Percentiles rank a stretch among this genome's conserved stretches.
phyloP scores from a whole-genome alignment of 2,329 filamentous ascomycete genomes.

The Albifimbria verrucaria region DNA sequence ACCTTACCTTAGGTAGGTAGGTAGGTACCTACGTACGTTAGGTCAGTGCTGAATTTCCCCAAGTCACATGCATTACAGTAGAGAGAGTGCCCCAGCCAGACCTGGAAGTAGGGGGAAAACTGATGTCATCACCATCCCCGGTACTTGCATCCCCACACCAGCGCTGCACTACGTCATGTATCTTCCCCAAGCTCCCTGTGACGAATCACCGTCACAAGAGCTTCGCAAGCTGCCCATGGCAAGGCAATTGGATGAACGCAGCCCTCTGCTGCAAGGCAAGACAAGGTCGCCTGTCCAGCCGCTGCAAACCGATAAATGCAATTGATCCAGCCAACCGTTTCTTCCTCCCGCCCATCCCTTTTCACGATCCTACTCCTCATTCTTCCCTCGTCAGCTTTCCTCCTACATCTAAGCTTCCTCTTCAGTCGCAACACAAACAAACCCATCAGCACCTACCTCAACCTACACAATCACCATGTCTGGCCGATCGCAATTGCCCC shows the following conservation, averaged over 20 bases:
- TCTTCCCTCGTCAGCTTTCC: neutral
- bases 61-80: neutral
- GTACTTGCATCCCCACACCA: slow-evolving; percentile 12
- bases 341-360: neutral
- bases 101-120: no score
- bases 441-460: slow-evolving; percentile 1
- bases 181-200: neutral
- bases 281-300: neutral
- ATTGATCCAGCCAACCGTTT: neutral
- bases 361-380: neutral
- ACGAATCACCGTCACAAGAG: neutral
- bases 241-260: neutral
- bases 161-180: slow-evolving; percentile 23
- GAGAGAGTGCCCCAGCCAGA: no score
- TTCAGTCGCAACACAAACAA: neutral
- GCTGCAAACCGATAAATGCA: neutral
- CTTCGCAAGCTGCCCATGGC: neutral
- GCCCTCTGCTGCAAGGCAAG: neutral
- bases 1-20: no score
- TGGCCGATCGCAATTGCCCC: slow-evolving; percentile 42
- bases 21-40: no score
- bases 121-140: slow-evolving; percentile 5
- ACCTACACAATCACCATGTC: slow-evolving; percentile 35
- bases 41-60: no score
- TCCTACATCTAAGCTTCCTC: neutral